A percentile compares a stretch with the other conserved stretches of the same genome.
These are phyloP conservation scores for Ophiostoma piceae DNA, from an alignment of 2,329 filamentous ascomycete genomes.

Conservation along the genomic window DNA sequence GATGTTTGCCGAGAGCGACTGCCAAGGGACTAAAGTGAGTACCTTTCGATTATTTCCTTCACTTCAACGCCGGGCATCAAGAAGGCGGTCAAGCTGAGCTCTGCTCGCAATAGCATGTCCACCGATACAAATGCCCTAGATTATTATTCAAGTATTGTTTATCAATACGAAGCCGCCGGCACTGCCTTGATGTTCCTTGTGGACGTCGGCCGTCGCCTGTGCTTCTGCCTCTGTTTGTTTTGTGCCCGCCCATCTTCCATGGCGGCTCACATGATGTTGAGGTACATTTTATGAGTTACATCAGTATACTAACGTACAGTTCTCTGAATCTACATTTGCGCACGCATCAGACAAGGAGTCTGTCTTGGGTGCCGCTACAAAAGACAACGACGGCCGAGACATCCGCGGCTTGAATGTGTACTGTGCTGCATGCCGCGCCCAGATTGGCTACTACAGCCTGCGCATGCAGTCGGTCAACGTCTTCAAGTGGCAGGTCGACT, in stretches of 20 bases:
- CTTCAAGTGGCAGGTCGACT: conserved; percentile 52
- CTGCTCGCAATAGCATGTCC: conserved; percentile 49
- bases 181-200: neutral
- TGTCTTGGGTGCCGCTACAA: neutral
- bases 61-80: conserved; percentile 43
- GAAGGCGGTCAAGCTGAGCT: conserved; percentile 55
- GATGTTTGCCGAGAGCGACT: conserved; percentile 64
- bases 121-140: conserved; percentile 68
- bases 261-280: conserved; percentile 45
- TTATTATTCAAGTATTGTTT: conserved; percentile 32
- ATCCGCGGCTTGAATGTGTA: conserved; percentile 36
- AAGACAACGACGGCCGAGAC: conserved; percentile 24
- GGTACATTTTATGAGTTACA: conserved; percentile 38
- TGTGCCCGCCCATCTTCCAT: conserved; percentile 27
- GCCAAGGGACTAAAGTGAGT: conserved; percentile 43
- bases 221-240: neutral
- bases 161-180: neutral
- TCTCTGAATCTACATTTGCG: neutral
- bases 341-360: neutral
- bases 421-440: conserved; percentile 43
- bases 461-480: conserved; percentile 44
- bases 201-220: neutral
- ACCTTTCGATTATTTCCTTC: conserved; percentile 21
- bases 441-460: conserved; percentile 47
- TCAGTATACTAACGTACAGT: conserved; percentile 14